Conservation (phyloP, 106 monocot species). For the Allium sativum region DNA sequence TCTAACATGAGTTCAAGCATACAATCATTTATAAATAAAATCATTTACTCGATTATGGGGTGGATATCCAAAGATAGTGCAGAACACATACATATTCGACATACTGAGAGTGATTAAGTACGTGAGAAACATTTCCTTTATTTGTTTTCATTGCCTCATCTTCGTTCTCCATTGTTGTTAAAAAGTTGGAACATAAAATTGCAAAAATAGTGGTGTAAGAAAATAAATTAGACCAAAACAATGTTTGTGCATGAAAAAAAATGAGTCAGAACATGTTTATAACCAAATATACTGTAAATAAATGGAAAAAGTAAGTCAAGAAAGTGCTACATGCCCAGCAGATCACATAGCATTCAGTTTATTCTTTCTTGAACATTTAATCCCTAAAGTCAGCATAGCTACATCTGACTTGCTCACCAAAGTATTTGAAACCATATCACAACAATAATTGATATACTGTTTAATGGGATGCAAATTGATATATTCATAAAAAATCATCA, state of each 20-base stretch:
- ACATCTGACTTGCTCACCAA: constrained; percentile 84
- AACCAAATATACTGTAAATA: too few relatives aligned
- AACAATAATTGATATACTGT: too few relatives aligned
- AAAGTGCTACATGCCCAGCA: background rate
- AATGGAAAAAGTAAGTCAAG: too few relatives aligned
- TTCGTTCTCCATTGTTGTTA: constrained; percentile 91
- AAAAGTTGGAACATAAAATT: constrained; percentile 54
- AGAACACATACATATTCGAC: background rate
- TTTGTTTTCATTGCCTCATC: constrained; percentile 67
- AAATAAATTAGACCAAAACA: too few relatives aligned
- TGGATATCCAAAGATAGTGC: too few relatives aligned
- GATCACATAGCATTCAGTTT: constrained; percentile 92
- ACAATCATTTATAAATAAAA: background rate
- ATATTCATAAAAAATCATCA: too few relatives aligned
- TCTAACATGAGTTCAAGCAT: background rate
- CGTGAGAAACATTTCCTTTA: constrained; percentile 85
- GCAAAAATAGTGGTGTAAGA: background rate
- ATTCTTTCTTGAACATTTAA: constrained; percentile 49
- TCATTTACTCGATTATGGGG: too few relatives aligned
- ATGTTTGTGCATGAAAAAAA: background rate
- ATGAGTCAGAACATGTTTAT: too few relatives aligned
- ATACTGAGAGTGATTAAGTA: constrained; percentile 96
- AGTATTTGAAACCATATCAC: constrained; percentile 64
- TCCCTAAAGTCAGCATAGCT: constrained; percentile 86
- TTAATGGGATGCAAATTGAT: too few relatives aligned